phyloP scores from a whole-genome alignment of 768 basidiomycete genomes.

The Auricularia sp. region DNA sequence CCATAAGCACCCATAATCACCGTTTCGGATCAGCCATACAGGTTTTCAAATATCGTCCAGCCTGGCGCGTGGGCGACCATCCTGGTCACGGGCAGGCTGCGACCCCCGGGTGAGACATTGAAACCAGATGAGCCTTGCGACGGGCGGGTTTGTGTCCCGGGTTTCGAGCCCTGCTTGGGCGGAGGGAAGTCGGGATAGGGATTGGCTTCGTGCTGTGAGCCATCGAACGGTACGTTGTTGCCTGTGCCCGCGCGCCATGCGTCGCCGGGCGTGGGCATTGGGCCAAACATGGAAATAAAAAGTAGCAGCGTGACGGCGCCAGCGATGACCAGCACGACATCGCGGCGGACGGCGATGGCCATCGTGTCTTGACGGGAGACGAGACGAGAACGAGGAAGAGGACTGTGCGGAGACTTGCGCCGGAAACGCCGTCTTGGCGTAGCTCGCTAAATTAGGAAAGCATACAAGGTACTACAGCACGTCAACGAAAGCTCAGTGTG shows the following conservation, averaged over 20 bases:
- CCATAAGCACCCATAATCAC: not conserved
- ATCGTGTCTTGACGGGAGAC: not conserved
- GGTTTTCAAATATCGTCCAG: conserved; percentile 75
- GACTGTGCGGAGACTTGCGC: not conserved
- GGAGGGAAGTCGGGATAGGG: not conserved
- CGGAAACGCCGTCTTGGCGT: no score
- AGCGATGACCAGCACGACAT: not conserved
- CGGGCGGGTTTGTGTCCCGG: not conserved
- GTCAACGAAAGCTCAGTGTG: not conserved
- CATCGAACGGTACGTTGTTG: not conserved
- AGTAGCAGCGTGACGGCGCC: conserved; percentile 2
- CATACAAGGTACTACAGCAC: no score
- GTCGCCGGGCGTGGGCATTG: not conserved
- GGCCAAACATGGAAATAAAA: not conserved
- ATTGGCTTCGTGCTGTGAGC: not conserved
- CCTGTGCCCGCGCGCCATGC: not conserved
- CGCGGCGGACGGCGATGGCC: not conserved
- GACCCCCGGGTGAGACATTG: not conserved
- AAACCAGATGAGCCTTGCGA: not conserved
- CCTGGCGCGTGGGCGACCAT: conserved; percentile 62
- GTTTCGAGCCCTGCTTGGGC: not conserved
- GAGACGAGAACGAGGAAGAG: not conserved
- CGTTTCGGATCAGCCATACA: conserved; percentile 18
- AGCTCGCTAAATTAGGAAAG: no score
- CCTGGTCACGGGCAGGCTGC: conserved; percentile 39